phyloP scores from a whole-genome alignment of 2,329 filamentous ascomycete species.

The Sphaceloma murrayae region DNA sequence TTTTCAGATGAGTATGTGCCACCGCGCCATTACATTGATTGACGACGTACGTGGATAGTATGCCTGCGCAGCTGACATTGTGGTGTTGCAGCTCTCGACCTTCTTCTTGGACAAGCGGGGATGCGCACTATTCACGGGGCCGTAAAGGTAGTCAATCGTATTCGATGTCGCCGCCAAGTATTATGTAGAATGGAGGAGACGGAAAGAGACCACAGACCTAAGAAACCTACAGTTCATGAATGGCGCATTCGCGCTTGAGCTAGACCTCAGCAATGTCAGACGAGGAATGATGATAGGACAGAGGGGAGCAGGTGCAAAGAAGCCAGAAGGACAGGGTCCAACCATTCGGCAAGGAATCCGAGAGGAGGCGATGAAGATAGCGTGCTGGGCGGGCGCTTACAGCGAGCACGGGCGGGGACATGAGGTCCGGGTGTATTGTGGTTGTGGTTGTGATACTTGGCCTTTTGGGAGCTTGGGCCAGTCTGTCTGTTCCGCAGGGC shows the following conservation, averaged over 20 bases:
- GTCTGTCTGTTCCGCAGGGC: too few relatives aligned
- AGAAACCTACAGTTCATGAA: conserved; percentile 8
- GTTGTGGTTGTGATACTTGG: too few relatives aligned
- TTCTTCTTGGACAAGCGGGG: too few relatives aligned
- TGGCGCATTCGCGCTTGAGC: conserved; percentile 5
- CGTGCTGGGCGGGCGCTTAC: conserved; percentile 12
- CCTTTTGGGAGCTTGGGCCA: conserved; percentile 12
- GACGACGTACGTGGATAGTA: conserved; percentile 4
- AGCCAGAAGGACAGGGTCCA: neutral
- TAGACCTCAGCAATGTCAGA: neutral
- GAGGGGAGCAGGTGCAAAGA: neutral
- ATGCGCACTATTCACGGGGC: too few relatives aligned
- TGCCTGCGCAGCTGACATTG: conserved; percentile 8
- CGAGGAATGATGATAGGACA: neutral
- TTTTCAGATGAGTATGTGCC: neutral
- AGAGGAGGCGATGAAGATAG: conserved; percentile 1
- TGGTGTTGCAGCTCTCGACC: neutral
- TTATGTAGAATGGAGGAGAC: conserved; percentile 1
- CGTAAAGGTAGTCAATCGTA: too few relatives aligned
- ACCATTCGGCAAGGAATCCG: neutral
- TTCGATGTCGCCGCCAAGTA: neutral
- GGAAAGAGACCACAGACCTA: conserved; percentile 3
- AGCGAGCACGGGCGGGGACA: conserved; percentile 9
- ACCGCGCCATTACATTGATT: neutral
- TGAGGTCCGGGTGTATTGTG: too few relatives aligned